Base-by-base conservation (phyloP, 2,329 filamentous ascomycete species). In the Phialophora macrospora region DNA sequence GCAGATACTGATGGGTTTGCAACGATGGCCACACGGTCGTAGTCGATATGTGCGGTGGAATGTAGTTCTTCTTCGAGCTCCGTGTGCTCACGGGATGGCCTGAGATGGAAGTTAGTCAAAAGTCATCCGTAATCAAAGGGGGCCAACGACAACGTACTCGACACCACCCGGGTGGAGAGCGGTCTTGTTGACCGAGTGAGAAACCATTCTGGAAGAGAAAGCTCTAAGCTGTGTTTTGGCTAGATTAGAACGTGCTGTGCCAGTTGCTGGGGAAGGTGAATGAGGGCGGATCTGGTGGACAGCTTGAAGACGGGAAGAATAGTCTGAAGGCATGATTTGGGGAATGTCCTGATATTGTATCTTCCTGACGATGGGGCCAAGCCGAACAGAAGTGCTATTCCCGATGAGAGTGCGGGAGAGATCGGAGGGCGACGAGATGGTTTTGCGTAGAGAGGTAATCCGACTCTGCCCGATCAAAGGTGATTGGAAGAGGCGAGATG, bases 31-130 rank as follows among this genome's bases (percentile, higher is more conserved):
- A 99, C 95, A 77, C 93, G 91, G 82, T 98, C 91, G 80, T 98
- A 99, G 86, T 99, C 95, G 77, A 99, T 99, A 86, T 99, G 94
- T 73, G 95, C 95, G 77, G 90, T 93, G 81, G 97, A 92, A 81
- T 98, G 93, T 68, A 99, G 90, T 80, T 97, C 92, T 83, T 98
- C 93, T 83, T 99, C 93, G 71, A 99, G 88, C 80, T 98, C 95
- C 54, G 95, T 98, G 87, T 97, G 94, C 78, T 96, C 90, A 75
- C 85, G 85, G 76, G 88, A 84, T 71, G 93, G 92, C 81, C 92
- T 69, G 55, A 20, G 34, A 28, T 17, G 17, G 14, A 28, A 20
- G 55, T 63, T n/a, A 65, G 63, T 55, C 17, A 11, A 54, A 9
- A 38, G 46, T 24, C n/a, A 72, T 60, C 67, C 22, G 34, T 55